A percentile compares a stretch with the other conserved stretches of the same genome.
phyloP scores from a whole-genome alignment of 495 filamentous ascomycete genomes.

The Parmelia sp. region DNA sequence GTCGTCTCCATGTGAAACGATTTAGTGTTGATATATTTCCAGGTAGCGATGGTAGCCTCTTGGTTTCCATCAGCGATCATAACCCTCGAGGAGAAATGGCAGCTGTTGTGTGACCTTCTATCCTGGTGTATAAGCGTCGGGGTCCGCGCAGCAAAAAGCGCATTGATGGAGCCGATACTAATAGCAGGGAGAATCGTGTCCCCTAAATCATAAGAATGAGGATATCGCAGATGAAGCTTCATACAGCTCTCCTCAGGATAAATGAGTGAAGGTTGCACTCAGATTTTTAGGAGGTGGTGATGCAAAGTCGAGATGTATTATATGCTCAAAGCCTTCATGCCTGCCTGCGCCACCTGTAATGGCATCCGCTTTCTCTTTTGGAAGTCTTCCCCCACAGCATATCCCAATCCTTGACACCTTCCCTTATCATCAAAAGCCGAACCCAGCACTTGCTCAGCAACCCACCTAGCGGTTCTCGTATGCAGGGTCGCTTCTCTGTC shows the following conservation, averaged over 20 bases:
- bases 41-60: not conserved
- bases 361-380: not conserved
- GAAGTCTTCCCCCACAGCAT: conserved; percentile 19
- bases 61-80: not conserved
- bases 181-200: not conserved
- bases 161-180: not conserved
- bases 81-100: not conserved
- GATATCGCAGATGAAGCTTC: not conserved
- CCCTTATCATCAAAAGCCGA: conserved; percentile 22
- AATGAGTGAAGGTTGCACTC: not conserved
- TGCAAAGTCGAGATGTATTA: not conserved
- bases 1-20: too few relatives aligned
- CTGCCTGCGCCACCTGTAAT: not conserved
- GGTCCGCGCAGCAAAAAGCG: not conserved
- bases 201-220: not conserved
- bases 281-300: not conserved
- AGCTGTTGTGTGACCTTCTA: not conserved
- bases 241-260: not conserved
- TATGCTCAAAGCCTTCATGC: not conserved
- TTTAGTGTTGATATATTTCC: not conserved
- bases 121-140: not conserved
- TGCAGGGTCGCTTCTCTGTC: conserved; percentile 56
- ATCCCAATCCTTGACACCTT: conserved; percentile 21
- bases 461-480: conserved; percentile 71
- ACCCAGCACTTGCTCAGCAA: conserved; percentile 43